These are phyloP conservation scores for Tuber calosporum DNA, from an alignment of 495 filamentous ascomycete species.

Conservation along the genomic window DNA sequence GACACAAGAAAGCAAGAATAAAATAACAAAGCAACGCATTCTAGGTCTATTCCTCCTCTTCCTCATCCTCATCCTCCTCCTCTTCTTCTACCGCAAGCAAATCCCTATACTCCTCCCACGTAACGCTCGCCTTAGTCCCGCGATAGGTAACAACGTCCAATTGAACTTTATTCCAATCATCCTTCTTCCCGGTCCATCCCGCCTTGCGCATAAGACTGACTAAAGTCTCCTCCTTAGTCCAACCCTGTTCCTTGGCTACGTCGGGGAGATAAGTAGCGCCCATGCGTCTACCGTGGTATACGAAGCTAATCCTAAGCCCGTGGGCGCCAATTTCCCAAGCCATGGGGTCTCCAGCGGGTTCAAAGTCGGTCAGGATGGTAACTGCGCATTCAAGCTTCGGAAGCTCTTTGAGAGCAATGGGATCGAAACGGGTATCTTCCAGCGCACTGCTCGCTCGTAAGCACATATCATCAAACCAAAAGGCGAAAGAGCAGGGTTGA, in stretches of 20 bases:
- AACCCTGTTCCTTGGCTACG: slow-evolving; percentile 84
- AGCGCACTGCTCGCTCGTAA: slow-evolving; percentile 54
- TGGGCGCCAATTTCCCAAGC: slow-evolving; percentile 84
- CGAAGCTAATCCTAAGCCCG: slow-evolving; percentile 71
- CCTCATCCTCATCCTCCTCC: slow-evolving; percentile 12
- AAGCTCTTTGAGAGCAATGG: slow-evolving; percentile 62
- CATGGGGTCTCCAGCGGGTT: slow-evolving; percentile 61
- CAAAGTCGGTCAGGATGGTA: slow-evolving; percentile 70
- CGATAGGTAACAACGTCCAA: slow-evolving; percentile 73
- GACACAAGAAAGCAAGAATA: neutral
- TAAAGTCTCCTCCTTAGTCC: slow-evolving; percentile 89
- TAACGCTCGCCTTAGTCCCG: slow-evolving; percentile 62
- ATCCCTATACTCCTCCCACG: slow-evolving; percentile 63
- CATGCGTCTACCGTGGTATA: slow-evolving; percentile 59
- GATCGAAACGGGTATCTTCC: slow-evolving; percentile 75
- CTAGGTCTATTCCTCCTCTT: slow-evolving; percentile 11
- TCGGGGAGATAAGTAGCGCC: slow-evolving; percentile 88
- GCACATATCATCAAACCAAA: neutral
- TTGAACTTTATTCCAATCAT: slow-evolving; percentile 65
- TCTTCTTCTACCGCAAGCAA: slow-evolving; percentile 45
- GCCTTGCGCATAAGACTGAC: slow-evolving; percentile 89
- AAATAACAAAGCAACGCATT: slow-evolving; percentile 1
- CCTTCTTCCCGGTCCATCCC: slow-evolving; percentile 64
- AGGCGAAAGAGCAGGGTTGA: slow-evolving; percentile 4
- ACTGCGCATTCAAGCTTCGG: slow-evolving; percentile 61